A percentile compares a stretch with the other conserved stretches of the same genome.
Conservation (phyloP, 163 green algal species). For the Chloromonas sp. region DNA sequence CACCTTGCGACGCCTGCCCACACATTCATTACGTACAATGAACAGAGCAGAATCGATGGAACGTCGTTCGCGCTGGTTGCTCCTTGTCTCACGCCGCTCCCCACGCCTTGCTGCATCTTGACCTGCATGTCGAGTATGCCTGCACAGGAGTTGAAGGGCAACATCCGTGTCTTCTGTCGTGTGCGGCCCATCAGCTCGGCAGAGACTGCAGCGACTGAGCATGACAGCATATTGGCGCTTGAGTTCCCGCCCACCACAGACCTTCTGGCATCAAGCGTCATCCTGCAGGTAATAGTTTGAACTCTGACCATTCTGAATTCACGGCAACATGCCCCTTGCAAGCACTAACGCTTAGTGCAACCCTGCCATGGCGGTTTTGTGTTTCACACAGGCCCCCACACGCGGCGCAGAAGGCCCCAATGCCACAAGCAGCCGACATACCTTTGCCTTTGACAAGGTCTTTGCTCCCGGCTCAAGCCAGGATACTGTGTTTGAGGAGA, state of each 20-base stretch:
- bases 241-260: slow-evolving; percentile 42
- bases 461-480: slow-evolving; percentile 65
- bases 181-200: slow-evolving; percentile 53
- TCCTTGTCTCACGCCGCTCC: too few relatives aligned
- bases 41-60: too few relatives aligned
- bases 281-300: slow-evolving; percentile 5
- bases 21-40: too few relatives aligned
- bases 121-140: not conserved
- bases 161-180: slow-evolving; percentile 90
- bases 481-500: slow-evolving; percentile 82
- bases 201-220: slow-evolving; percentile 27
- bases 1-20: too few relatives aligned
- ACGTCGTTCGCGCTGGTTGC: too few relatives aligned
- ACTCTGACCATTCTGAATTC: too few relatives aligned
- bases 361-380: too few relatives aligned
- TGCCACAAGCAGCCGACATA: slow-evolving; percentile 34
- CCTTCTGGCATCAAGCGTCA: slow-evolving; percentile 23
- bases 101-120: too few relatives aligned
- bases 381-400: slow-evolving; percentile 17
- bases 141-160: slow-evolving; percentile 76
- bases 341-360: too few relatives aligned
- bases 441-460: slow-evolving; percentile 79
- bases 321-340: too few relatives aligned
- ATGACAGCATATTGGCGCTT: slow-evolving; percentile 30
- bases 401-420: slow-evolving; percentile 10